Conservation (phyloP, 345 rosid species). For the Populus ilicifolia region DNA sequence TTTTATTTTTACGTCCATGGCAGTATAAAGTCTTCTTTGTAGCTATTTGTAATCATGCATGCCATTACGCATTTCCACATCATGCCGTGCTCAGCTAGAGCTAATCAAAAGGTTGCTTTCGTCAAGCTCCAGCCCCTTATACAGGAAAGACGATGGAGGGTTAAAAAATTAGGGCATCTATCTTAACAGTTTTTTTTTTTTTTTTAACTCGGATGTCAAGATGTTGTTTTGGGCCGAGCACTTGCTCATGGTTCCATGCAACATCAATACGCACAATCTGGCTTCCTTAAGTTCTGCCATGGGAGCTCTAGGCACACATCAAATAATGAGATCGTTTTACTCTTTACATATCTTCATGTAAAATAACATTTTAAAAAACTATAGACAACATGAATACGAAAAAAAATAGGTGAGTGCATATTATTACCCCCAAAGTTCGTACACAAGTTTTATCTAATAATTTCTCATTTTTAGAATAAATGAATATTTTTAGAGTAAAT, state of each 20-base stretch:
- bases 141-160: not conserved
- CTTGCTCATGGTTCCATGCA: not conserved
- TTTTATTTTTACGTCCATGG: not conserved
- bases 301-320: not conserved
- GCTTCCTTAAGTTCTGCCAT: not conserved
- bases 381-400: no score
- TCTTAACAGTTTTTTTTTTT: no score
- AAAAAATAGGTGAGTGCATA: no score
- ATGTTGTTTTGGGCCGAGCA: not conserved
- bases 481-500: no score
- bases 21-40: not conserved
- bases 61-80: not conserved
- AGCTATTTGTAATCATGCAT: not conserved
- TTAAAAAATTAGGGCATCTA: not conserved
- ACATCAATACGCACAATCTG: not conserved
- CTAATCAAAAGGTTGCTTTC: not conserved
- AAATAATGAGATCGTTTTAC: not conserved
- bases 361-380: no score
- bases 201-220: no score
- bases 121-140: not conserved
- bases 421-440: no score
- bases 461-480: no score
- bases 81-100: not conserved
- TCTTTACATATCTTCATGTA: not conserved
- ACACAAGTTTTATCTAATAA: no score